Conservation (phyloP, 2,329 filamentous ascomycete genomes). For the Domatiomyces catenatus region DNA sequence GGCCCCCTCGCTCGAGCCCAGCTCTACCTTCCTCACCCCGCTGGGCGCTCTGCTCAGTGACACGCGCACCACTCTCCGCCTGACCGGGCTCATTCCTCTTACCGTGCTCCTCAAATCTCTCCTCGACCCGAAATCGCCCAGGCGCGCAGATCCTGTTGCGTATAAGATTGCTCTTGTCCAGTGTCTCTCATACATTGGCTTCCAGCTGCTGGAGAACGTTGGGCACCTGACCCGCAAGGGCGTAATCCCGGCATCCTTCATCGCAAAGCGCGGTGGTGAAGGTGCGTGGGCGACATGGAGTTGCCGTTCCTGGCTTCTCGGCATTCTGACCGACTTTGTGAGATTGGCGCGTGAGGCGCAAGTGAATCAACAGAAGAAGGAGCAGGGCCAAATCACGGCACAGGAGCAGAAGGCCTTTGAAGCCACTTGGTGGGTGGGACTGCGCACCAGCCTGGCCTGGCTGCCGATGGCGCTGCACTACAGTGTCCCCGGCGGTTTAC, state of each 20-base stretch:
- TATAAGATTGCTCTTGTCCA: slow-evolving; percentile 49
- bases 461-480: slow-evolving; percentile 73
- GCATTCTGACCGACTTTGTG: slow-evolving; percentile 61
- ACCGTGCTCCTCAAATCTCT: slow-evolving; percentile 61
- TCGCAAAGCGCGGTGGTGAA: slow-evolving; percentile 32
- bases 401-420: slow-evolving; percentile 16
- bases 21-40: slow-evolving; percentile 32
- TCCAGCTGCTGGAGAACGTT: slow-evolving; percentile 70
- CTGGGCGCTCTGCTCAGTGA: slow-evolving; percentile 38
- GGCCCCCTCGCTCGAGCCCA: slow-evolving; percentile 27
- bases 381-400: slow-evolving; percentile 5
- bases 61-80: slow-evolving; percentile 35
- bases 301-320: slow-evolving; percentile 63
- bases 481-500: slow-evolving; percentile 52
- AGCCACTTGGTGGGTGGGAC: slow-evolving; percentile 19
- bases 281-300: slow-evolving; percentile 54
- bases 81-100: slow-evolving; percentile 55
- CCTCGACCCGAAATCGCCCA: slow-evolving; percentile 23
- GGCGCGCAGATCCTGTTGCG: slow-evolving; percentile 29
- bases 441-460: slow-evolving; percentile 34
- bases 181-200: slow-evolving; percentile 50
- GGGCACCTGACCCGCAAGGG: slow-evolving; percentile 63
- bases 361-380: slow-evolving; percentile 15
- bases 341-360: slow-evolving; percentile 39
- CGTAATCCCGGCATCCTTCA: slow-evolving; percentile 38